Evolutionary conservation across 2,329 filamentous ascomycete species (phyloP).

Genomic region (Penicillium crustosum): DNA sequence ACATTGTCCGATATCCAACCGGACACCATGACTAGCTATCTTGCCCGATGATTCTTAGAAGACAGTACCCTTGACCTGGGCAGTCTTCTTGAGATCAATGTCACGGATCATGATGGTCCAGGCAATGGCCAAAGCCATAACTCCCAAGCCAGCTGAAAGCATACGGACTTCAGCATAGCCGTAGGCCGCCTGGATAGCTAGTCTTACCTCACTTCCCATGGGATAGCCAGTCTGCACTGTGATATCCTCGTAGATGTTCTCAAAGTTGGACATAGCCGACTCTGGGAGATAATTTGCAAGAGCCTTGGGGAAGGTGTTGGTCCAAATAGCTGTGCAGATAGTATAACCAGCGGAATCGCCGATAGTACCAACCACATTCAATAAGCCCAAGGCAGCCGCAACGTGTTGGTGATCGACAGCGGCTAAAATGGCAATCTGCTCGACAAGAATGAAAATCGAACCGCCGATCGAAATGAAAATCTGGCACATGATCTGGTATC

Average conservation of each 20-base stretch:
- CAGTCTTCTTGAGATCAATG: slow-evolving; percentile 50
- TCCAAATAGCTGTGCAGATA: slow-evolving; percentile 62
- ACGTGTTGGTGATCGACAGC: slow-evolving; percentile 56
- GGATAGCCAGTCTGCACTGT: slow-evolving; percentile 41
- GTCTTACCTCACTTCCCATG: slow-evolving; percentile 51
- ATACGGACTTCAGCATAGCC: slow-evolving; percentile 51
- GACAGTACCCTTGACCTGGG: slow-evolving; percentile 52
- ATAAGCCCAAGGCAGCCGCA: slow-evolving; percentile 55
- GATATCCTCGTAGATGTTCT: slow-evolving; percentile 50
- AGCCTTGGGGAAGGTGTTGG: slow-evolving; percentile 52
- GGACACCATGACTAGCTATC: background rate
- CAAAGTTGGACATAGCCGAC: slow-evolving; percentile 28
- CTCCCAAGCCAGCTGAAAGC: slow-evolving; percentile 50
- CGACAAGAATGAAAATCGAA: slow-evolving; percentile 52
- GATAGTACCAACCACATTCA: slow-evolving; percentile 55
- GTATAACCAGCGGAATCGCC: slow-evolving; percentile 56
- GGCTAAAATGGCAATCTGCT: slow-evolving; percentile 57
- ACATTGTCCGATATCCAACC: too few species aligned
- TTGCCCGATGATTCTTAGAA: slow-evolving; percentile 38
- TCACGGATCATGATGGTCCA: slow-evolving; percentile 51
- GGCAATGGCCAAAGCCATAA: slow-evolving; percentile 45
- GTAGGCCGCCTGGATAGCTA: slow-evolving; percentile 62
- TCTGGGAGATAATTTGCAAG: slow-evolving; percentile 49
- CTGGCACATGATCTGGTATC: slow-evolving; percentile 58
- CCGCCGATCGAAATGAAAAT: slow-evolving; percentile 58